Evolutionary conservation across 805 yeast species (phyloP).

Genomic region (Candida methanosorbosa): DNA sequence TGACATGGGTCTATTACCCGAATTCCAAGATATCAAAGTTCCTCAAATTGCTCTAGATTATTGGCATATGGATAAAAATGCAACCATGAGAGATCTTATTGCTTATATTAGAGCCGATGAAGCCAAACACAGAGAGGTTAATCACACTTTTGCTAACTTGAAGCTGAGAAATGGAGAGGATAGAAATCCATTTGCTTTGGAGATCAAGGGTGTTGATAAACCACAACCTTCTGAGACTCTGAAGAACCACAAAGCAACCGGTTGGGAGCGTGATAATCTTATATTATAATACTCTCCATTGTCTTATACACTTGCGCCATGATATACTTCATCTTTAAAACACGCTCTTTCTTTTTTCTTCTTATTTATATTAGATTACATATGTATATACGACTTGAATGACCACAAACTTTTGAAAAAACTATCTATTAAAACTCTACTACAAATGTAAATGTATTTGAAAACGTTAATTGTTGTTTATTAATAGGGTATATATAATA

Average conservation of each 20-base stretch:
- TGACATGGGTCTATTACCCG: constrained; percentile 40
- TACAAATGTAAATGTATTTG: no score
- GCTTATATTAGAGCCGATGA: constrained; percentile 65
- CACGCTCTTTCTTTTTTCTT: no score
- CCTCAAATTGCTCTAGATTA: constrained; percentile 57
- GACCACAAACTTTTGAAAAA: no score
- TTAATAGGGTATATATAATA: no score
- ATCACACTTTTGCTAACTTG: constrained; percentile 67
- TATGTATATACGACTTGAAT: no score
- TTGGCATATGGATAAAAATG: constrained; percentile 47
- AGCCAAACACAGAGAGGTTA: constrained; percentile 72
- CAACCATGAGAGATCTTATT: constrained; percentile 51
- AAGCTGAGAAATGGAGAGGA: constrained; percentile 29
- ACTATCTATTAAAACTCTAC: no score
- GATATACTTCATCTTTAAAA: no score
- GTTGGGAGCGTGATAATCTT: constrained; percentile 27
- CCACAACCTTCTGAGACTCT: constrained; percentile 22
- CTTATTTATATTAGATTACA: no score
- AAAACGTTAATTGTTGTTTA: no score
- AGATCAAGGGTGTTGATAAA: constrained; percentile 17
- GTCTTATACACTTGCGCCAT: no score
- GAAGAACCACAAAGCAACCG: constrained; percentile 17
- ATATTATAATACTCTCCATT: constrained; percentile 10
- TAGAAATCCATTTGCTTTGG: constrained; percentile 60
- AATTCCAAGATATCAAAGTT: constrained; percentile 33